Base-by-base conservation (phyloP, 371 early-diverging fungal genomes). In the Rhizopus delemar region DNA sequence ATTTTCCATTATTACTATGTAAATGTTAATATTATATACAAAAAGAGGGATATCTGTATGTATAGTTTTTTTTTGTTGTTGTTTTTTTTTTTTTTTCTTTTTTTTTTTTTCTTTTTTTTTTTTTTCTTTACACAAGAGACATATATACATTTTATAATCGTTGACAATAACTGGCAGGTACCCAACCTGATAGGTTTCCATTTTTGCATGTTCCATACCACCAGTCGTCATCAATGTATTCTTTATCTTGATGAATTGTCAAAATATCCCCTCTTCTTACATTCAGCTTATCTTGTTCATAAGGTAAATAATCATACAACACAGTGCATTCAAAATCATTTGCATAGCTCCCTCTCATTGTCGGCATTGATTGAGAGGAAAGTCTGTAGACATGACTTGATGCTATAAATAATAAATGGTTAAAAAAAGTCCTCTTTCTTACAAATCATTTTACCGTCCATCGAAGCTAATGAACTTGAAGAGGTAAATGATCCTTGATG, bases 171-270 rank as follows among this genome's bases (percentile, higher is more conserved):
- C 49, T 62, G 4, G 55, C 59, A 22, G 67, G 67, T 9, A 67
- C 49, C 67, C 62, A 67, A 9, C 67, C 67, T 31, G 67, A 67
- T n/a, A 50, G 38, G 8, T n/a, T 9, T 46, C 55, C 56, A 50
- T 62, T 62, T 3, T 59, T 22, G 29, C 55, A 51, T 31, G 67
- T 67, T 11, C 51, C 70, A 45, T 53, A 66, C 70, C 70, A 69
- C 70, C 70, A 69, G 8, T 62, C 66, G 41, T 39, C 51, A 41
- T 65, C 56, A 5, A 54, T 38, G 15, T 60, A 53, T 29, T 66
- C 60, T 41, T 62, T 53, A 28, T 59, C 62, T 55, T 69, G 66
- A 15, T 53, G 59, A n/a, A 69, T 59, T 16, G 53, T 32, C n/a
- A 69, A 35, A 3, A 66, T 41, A 22, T 62, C 62, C 1, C 70